A percentile compares a stretch with the other conserved stretches of the same genome.
These are phyloP conservation scores for Aspergillus phoenicis DNA, from an alignment of 2,329 filamentous ascomycete genomes.

Conservation along the genomic window DNA sequence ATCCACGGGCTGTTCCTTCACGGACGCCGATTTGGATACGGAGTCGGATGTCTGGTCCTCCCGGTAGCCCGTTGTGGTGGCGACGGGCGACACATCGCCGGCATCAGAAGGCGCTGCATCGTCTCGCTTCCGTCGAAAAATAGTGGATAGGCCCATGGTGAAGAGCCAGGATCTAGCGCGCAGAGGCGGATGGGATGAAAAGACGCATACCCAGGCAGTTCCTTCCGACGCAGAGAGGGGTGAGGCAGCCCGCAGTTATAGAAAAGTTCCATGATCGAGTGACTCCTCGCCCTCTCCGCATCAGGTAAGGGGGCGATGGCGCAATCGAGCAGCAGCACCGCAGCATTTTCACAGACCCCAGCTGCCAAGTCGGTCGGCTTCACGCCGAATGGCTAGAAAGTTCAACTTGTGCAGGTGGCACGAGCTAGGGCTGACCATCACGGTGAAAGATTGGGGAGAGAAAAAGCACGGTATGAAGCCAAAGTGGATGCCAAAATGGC, in stretches of 20 bases:
- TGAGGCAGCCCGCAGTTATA: neutral
- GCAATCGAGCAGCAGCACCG: neutral
- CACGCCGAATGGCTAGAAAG: neutral
- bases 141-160: conserved; percentile 10
- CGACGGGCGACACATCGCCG: neutral
- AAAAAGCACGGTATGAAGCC: neutral
- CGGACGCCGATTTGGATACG: neutral
- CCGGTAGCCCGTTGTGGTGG: neutral
- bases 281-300: neutral
- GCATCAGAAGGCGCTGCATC: neutral
- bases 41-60: neutral
- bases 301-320: conserved; percentile 1
- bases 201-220: neutral
- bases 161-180: neutral
- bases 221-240: neutral
- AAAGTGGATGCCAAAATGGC: neutral
- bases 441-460: neutral
- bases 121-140: neutral
- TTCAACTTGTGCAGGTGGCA: neutral
- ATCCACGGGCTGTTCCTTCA: conserved; percentile 2
- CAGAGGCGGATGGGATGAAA: neutral
- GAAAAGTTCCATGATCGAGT: neutral
- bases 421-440: neutral
- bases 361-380: neutral
- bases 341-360: neutral